Base-by-base conservation (phyloP, 2,329 filamentous ascomycete species). In the Exophiala oligosperma region DNA sequence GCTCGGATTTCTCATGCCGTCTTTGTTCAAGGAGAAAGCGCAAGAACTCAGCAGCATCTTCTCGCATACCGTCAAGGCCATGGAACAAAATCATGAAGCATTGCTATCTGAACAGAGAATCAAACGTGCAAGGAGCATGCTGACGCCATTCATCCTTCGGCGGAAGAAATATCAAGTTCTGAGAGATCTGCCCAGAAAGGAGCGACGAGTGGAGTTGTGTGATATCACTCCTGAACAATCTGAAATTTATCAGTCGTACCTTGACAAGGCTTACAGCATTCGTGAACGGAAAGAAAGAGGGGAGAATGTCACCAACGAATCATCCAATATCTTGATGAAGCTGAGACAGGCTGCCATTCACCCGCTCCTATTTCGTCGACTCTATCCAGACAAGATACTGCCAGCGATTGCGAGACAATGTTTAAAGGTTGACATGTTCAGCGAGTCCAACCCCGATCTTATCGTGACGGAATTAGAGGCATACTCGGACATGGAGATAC, bases 121-220 rank as follows among this genome's bases (percentile, higher is more conserved):
- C 57, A 84, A 85, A 57, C 84, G 92, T 46, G 94, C 94, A 1
- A 87, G 92, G 54, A 91, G 89, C 0, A 99, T 99, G 79, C 85
- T 99, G 69, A 91, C 92, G 24, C 94, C 94, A 0, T 99, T 99
- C 70, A 94, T 99, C 54, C 79, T 99, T 2, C 91, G 96, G 62
- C 85, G 94, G 6, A 93, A 94, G 76, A 99, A 99, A 77, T 85
- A 90, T 49, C 92, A 97, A 69, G 92, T 97, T 7, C 81, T 97
- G 46, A 80, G 82, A 48, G 89, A 94, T 69, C 81, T 99, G 63
- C 92, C 94, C 0, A 79, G 81, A 52, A 97, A 97, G 77, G 85
- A 83, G 9, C 85, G 86, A 59, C 84, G 85, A 2, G 87, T 97
- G 1, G 86, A 92, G 61, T 88, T 89, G 69, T 97, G 93, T 72